Percentiles rank a stretch among this genome's conserved stretches.
phyloP scores from a whole-genome alignment of 2,329 filamentous ascomycete genomes.

The Aspergillus pseudotamarii region DNA sequence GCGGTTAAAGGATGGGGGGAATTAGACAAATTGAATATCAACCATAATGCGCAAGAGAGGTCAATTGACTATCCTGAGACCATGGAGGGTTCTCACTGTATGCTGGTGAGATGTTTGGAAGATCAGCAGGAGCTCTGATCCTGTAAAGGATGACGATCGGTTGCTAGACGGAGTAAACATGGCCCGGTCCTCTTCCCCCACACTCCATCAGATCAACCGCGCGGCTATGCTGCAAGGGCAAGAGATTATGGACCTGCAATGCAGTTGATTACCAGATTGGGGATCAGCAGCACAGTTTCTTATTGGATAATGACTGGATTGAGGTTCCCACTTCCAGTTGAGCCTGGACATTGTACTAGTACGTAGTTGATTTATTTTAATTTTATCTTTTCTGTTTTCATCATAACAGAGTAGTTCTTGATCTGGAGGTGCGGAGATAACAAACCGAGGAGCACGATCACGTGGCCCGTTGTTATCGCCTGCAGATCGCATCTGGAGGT shows the following conservation, averaged over 20 bases:
- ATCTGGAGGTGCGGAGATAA: constrained; percentile 6
- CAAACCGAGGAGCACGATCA: constrained; percentile 11
- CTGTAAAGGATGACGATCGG: neutral
- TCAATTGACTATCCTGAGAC: neutral
- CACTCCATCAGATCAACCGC: constrained; percentile 9
- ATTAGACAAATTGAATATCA: neutral
- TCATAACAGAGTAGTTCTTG: neutral
- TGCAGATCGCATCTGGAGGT: constrained; percentile 1
- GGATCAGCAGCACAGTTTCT: neutral
- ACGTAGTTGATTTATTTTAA: neutral
- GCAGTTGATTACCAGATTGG: neutral
- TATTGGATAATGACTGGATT: neutral
- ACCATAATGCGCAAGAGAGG: neutral
- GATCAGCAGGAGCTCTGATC: neutral
- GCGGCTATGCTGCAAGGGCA: constrained; percentile 8
- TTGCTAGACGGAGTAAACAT: constrained; percentile 15
- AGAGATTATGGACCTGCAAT: neutral
- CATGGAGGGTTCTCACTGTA: neutral
- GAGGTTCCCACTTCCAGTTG: neutral
- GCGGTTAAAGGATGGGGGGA: neutral
- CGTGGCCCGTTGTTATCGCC: constrained; percentile 20
- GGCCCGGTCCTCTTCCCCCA: constrained; percentile 12
- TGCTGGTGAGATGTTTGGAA: neutral
- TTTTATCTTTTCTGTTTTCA: neutral
- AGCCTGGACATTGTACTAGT: neutral